Base-by-base conservation (phyloP, 495 filamentous ascomycete genomes). In the Daldinia caldariorum region DNA sequence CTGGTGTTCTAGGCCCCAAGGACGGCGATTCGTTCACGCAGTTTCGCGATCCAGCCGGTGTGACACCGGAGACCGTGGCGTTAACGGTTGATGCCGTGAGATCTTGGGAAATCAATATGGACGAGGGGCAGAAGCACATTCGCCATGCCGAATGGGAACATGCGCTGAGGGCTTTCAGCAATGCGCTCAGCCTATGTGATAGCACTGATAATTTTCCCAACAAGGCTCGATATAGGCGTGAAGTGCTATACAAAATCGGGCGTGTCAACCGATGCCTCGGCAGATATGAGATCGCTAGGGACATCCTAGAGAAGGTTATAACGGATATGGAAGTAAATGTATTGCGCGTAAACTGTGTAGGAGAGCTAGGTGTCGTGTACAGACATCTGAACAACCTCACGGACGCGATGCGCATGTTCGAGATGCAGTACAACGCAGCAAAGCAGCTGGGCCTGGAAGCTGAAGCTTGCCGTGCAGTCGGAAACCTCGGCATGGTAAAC, bases 401-500 rank as follows among this genome's bases (percentile, higher is more conserved):
- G 1, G 73, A 77, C 20, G 68, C 74, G 31, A 72, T 66, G 43
- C 41, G 32, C 12, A 70, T 57, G 16, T 70, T 77, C 31, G 34
- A 58, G 50, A 59, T 63, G 14, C 76, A 80, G 34, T 74, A 76
- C 57, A 16, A 50, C 0, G 64, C 58, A 5, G 78, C 78, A 2
- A 73, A 66, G 43, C 14, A 71, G 14, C 55, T 74, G 12, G 59
- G 63, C 12, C 12, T 54, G 4, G 65, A 73, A 5, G 31, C 37
- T 4, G 59, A 61, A 29, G 63, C 66, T 8, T 80, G 77, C 32
- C 79, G 79, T 29, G 69, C 79, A 0, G 71, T 79, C 31, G 79
- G 79, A 10, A 79, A 78, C 22, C 53, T 77, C 4, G 79, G 79
- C 2, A 76, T 76, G 68, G 59, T 70, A 14, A 79, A 77, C 45